Evolutionary conservation across 2,329 filamentous ascomycete species (phyloP), one percentile per base, ranked within the genome.

Genomic region (Juglanconis sp.): DNA sequence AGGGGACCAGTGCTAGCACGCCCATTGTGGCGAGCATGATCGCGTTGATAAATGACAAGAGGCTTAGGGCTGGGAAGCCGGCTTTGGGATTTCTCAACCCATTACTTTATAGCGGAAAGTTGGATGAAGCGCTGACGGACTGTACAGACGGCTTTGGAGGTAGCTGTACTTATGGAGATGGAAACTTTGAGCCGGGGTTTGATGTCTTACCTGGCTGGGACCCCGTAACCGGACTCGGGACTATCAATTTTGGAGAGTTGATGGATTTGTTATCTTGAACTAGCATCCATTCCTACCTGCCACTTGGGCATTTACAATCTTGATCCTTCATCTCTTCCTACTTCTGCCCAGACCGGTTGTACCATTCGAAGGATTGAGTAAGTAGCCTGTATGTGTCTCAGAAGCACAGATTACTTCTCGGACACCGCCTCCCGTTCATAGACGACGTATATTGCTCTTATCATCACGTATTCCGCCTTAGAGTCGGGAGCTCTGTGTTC

Each of bases 21-120:
- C 89, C 89, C 0, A 76, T 86, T 0, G 81, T 88, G 53, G 86
- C 87, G 0, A 81, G 80, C 13, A 79, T 91, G 63, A 74, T 91
- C 53, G 79, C 83, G 1, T 78, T 89, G 42, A 71, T 91, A 54
- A 91, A 91, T 68, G 84, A 87, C 61, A 81, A 83, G 30, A 77
- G 86, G 36, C 72, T 89, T 52, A 74, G 79, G 15, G 74, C 75
- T n/a, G 82, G 83, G 1, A 79, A 80, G 68, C 70, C 79, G 6
- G 68, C 75, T 0, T 72, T 88, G 66, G 85, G 85, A 1, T 87
- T 86, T 67, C 70, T 88, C 32, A 87, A 87, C 69, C 84, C 85
- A 1, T 85, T 82, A 80, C 72, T 88, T 15, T 87, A 87, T 65
- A 67, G 69, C 59, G 70, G 70, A 13, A 9, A 46, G 38, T 31